phyloP scores from a whole-genome alignment of 768 basidiomycete species.

The Tricholoma sp. region DNA sequence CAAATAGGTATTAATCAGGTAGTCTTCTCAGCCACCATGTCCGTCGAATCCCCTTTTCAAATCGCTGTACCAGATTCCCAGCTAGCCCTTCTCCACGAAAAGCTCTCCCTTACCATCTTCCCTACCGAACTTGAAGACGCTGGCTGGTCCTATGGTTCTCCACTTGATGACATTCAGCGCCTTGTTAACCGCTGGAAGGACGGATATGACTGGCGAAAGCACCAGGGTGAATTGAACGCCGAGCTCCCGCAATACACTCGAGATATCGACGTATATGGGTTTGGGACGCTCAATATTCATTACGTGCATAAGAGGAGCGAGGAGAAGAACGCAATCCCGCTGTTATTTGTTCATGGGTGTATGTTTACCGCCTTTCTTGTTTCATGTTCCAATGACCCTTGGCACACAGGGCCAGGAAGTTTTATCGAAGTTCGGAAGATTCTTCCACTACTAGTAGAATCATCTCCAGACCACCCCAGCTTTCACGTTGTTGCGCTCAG shows the following conservation, averaged over 20 bases:
- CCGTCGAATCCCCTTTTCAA: slow-evolving; percentile 30
- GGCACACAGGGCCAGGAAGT: slow-evolving; percentile 51
- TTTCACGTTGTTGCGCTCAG: slow-evolving; percentile 61
- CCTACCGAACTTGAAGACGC: slow-evolving; percentile 56
- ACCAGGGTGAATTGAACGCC: slow-evolving; percentile 46
- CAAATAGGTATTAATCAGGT: no score
- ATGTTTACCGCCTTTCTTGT: neutral
- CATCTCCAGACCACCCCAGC: slow-evolving; percentile 39
- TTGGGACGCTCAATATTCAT: slow-evolving; percentile 43
- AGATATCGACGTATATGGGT: slow-evolving; percentile 43
- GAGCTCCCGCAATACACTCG: slow-evolving; percentile 52
- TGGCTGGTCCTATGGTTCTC: slow-evolving; percentile 48
- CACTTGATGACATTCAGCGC: slow-evolving; percentile 44
- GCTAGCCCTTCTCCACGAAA: slow-evolving; percentile 35
- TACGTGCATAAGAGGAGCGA: slow-evolving; percentile 53
- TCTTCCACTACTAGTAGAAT: slow-evolving; percentile 43
- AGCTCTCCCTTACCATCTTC: slow-evolving; percentile 43
- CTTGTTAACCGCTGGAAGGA: slow-evolving; percentile 46
- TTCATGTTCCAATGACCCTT: neutral
- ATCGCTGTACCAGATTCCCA: slow-evolving; percentile 40
- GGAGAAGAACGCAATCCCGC: slow-evolving; percentile 42
- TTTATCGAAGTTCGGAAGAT: slow-evolving; percentile 56
- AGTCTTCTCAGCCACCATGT: no score
- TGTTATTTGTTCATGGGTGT: slow-evolving; percentile 63
- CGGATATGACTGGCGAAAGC: slow-evolving; percentile 52